Evolutionary conservation across 2,329 filamentous ascomycete genomes (phyloP).

Genomic region (Fusarium dlaminii): DNA sequence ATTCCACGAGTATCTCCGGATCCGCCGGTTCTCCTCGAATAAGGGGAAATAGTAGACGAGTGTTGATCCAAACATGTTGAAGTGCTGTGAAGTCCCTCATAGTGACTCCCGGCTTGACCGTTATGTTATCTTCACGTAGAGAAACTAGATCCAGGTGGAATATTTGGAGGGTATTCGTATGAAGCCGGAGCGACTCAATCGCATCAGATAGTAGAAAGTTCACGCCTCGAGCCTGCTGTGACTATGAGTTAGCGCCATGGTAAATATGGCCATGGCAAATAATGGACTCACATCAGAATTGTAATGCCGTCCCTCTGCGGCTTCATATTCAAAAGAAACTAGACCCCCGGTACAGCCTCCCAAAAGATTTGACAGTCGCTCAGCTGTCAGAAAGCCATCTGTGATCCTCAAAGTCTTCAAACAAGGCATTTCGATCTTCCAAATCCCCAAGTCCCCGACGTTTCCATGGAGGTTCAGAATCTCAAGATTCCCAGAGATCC

Average conservation of each 20-base stretch:
- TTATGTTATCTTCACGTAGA: neutral
- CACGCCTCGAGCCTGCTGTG: too few species aligned
- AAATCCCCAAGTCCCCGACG: accelerated
- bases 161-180: neutral
- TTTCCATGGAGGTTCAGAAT: neutral
- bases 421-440: neutral
- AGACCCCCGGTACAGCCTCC: neutral
- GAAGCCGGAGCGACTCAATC: neutral
- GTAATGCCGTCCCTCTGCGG: accelerated
- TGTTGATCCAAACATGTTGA: neutral
- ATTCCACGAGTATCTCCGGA: neutral
- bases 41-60: neutral
- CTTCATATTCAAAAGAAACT: neutral
- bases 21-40: too few species aligned
- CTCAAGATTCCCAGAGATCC: neutral
- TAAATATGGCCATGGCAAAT: neutral
- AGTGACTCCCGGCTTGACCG: too few species aligned
- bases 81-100: neutral
- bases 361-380: neutral
- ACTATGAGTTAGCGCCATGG: neutral
- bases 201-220: neutral
- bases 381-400: neutral
- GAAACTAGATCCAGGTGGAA: neutral
- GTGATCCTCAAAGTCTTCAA: neutral
- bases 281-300: neutral